Conservation (phyloP, 106 monocot species). For the Dioscorea zingiberensis region DNA sequence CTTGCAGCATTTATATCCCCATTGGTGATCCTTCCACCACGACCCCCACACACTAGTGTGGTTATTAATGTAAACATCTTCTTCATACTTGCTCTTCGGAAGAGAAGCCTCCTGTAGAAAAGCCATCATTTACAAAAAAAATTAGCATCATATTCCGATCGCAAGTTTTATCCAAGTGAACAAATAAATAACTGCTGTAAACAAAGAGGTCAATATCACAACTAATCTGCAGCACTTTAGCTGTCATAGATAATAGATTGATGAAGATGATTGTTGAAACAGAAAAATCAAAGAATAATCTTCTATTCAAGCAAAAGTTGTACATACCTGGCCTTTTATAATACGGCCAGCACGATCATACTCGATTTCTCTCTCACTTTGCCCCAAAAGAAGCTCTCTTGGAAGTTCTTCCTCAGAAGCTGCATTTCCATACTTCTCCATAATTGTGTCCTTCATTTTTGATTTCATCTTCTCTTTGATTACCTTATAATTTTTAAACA, state of each 20-base stretch:
- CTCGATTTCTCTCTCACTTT: slow-evolving; percentile 89
- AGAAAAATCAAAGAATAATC: too few species aligned
- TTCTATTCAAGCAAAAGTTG: too few species aligned
- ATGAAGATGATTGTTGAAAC: too few species aligned
- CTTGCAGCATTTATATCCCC: slow-evolving; percentile 93
- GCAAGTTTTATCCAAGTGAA: too few species aligned
- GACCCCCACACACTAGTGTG: slow-evolving; percentile 95
- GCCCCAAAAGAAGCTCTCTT: slow-evolving; percentile 86
- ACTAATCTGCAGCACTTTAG: too few species aligned
- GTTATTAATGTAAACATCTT: slow-evolving; percentile 84
- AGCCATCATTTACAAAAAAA: too few species aligned
- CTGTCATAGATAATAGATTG: too few species aligned
- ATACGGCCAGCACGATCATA: slow-evolving; percentile 96
- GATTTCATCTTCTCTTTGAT: slow-evolving; percentile 81
- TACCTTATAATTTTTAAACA: slow-evolving; percentile 77
- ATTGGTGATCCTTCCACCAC: slow-evolving; percentile 97
- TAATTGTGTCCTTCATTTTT: slow-evolving; percentile 65
- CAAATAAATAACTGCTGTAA: too few species aligned
- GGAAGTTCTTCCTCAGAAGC: slow-evolving; percentile 76
- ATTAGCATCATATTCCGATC: too few species aligned
- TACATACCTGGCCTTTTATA: slow-evolving; percentile 88
- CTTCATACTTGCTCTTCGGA: slow-evolving; percentile 92
- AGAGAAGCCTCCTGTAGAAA: slow-evolving; percentile 56
- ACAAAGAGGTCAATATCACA: too few species aligned
- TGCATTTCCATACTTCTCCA: slow-evolving; percentile 98